Percentiles rank a stretch among this genome's conserved stretches.
phyloP scores from a whole-genome alignment of 768 basidiomycete species.

The Tulasnella calospora region DNA sequence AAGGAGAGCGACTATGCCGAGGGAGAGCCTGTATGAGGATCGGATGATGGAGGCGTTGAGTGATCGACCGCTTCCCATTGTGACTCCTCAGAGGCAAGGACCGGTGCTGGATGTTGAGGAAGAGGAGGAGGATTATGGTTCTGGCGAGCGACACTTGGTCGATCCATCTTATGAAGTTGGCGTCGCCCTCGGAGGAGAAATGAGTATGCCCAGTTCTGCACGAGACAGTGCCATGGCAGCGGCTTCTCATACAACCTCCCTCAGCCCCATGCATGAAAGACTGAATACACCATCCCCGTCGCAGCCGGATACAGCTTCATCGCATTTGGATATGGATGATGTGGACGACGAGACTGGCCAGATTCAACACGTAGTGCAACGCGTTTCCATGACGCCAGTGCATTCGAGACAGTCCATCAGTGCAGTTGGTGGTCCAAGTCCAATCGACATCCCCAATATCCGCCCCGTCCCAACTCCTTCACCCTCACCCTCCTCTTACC shows the following conservation, averaged over 20 bases:
- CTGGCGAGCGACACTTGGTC: neutral
- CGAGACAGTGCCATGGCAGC: neutral
- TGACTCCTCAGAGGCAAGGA: neutral
- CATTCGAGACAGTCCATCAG: neutral
- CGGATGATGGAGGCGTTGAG: slow-evolving; percentile 1
- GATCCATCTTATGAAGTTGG: neutral
- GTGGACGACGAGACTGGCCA: slow-evolving; percentile 4
- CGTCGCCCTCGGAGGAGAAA: neutral
- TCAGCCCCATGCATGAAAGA: neutral
- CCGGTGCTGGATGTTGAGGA: neutral
- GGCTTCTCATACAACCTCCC: neutral
- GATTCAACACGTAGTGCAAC: neutral
- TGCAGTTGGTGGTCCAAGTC: neutral
- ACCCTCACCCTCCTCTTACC: slow-evolving; percentile 11
- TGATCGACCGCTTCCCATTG: neutral
- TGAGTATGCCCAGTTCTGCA: neutral
- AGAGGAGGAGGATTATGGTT: neutral
- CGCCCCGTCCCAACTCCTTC: slow-evolving; percentile 16
- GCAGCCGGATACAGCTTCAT: neutral
- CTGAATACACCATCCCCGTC: neutral
- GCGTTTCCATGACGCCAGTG: neutral
- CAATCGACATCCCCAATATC: neutral
- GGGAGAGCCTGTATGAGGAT: slow-evolving; percentile 8
- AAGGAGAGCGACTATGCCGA: neutral
- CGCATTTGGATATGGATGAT: slow-evolving; percentile 15